Percentiles rank a stretch among this genome's conserved stretches.
These are phyloP conservation scores for Candida manassasensis DNA, from an alignment of 805 yeast species.

Conservation along the genomic window DNA sequence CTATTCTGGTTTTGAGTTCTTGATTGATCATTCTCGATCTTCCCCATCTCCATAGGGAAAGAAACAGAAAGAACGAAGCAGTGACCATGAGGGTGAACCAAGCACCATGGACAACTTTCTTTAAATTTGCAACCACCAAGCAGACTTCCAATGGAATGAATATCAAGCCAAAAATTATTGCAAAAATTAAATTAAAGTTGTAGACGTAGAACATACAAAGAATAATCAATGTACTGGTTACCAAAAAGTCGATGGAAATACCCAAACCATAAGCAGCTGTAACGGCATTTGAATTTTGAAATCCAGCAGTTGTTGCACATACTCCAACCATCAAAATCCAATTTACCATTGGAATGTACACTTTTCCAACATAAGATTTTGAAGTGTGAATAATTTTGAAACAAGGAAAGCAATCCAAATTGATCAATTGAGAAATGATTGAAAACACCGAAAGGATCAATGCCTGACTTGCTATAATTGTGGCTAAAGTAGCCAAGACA, in stretches of 20 bases:
- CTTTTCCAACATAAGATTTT: conserved; percentile 41
- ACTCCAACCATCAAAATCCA: conserved; percentile 50
- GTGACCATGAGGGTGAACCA: conserved; percentile 56
- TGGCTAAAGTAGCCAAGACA: conserved; percentile 48
- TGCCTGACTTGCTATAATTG: conserved; percentile 60
- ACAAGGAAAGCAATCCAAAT: conserved; percentile 51
- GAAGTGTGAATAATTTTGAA: conserved; percentile 44
- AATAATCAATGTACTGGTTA: conserved; percentile 45
- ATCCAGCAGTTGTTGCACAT: conserved; percentile 47
- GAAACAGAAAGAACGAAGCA: conserved; percentile 29
- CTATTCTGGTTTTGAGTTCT: conserved; percentile 30
- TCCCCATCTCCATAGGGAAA: conserved; percentile 47
- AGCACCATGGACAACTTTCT: conserved; percentile 54
- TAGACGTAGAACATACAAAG: conserved; percentile 44
- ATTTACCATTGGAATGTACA: conserved; percentile 50
- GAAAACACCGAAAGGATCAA: conserved; percentile 52
- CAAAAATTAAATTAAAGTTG: conserved; percentile 29
- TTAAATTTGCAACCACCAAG: conserved; percentile 44
- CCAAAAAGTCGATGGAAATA: conserved; percentile 49
- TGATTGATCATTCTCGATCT: conserved; percentile 36
- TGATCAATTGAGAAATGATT: conserved; percentile 48
- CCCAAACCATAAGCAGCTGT: conserved; percentile 62
- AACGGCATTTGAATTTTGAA: conserved; percentile 44
- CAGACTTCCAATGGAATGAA: conserved; percentile 46
- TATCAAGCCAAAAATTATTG: conserved; percentile 28